These are phyloP conservation scores for Xylariaceae sp. DNA, from an alignment of 2,329 filamentous ascomycete species.

Conservation along the genomic window DNA sequence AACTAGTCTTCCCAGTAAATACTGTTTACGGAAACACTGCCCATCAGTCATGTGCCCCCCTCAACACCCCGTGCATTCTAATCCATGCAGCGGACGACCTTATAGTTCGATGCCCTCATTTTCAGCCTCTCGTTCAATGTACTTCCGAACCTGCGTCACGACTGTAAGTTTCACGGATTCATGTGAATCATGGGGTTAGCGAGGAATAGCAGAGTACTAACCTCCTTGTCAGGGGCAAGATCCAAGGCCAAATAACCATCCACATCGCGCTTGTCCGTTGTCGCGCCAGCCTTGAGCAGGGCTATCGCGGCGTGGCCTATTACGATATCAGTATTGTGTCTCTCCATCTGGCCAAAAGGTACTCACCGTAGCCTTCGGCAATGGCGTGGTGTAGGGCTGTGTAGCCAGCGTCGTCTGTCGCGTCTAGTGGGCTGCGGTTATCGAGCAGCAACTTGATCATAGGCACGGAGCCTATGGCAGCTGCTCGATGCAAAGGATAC, in stretches of 20 bases:
- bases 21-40: constrained; percentile 15
- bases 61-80: neutral
- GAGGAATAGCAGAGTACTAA: constrained; percentile 37
- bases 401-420: constrained; percentile 74
- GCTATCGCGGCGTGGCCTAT: constrained; percentile 74
- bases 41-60: constrained; percentile 5
- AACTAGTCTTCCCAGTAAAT: constrained; percentile 7
- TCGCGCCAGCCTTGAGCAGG: constrained; percentile 78
- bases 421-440: constrained; percentile 73
- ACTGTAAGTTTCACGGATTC: constrained; percentile 12
- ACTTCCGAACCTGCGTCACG: constrained; percentile 58
- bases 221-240: constrained; percentile 79
- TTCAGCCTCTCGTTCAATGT: constrained; percentile 72
- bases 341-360: neutral
- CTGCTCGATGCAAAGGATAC: constrained; percentile 83
- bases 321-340: neutral
- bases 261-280: constrained; percentile 68
- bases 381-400: constrained; percentile 87
- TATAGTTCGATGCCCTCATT: constrained; percentile 70
- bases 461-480: constrained; percentile 82
- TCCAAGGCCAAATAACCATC: constrained; percentile 71
- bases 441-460: constrained; percentile 76
- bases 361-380: constrained; percentile 64
- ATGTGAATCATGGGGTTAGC: constrained; percentile 3
- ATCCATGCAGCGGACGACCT: constrained; percentile 1